These are phyloP conservation scores for Myriosclerotinia scirpicola DNA, from an alignment of 2,329 filamentous ascomycete genomes.

Conservation along the genomic window DNA sequence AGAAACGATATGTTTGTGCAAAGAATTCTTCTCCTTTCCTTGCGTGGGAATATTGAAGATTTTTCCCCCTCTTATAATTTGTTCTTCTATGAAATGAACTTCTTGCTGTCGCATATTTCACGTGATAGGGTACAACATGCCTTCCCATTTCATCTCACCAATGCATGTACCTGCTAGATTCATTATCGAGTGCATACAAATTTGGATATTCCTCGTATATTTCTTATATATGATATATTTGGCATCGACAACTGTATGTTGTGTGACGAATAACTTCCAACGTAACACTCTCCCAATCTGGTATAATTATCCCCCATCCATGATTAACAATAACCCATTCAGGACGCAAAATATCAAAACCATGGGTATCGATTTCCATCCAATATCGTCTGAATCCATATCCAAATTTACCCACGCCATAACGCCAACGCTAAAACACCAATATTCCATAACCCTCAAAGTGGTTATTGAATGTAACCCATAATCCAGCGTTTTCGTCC, in stretches of 20 bases:
- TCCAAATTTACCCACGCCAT: slow-evolving; percentile 1
- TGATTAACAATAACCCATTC: neutral
- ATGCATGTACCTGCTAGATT: neutral
- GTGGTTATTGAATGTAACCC: neutral
- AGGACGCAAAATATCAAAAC: slow-evolving; percentile 15
- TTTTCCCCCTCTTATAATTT: neutral
- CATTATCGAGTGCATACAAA: neutral
- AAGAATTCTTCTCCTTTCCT: neutral
- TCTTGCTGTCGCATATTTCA: neutral
- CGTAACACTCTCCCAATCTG: neutral
- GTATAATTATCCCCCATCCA: slow-evolving; percentile 2
- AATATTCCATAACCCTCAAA: neutral
- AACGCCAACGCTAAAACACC: slow-evolving; percentile 16
- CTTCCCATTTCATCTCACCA: slow-evolving; percentile 11
- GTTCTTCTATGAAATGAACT: neutral
- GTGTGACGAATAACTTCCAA: neutral
- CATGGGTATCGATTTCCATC: slow-evolving; percentile 17
- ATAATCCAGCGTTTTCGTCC: neutral
- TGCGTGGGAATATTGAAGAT: neutral
- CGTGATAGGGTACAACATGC: neutral
- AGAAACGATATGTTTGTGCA: neutral
- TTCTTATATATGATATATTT: neutral
- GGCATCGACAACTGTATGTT: neutral
- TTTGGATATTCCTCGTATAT: neutral
- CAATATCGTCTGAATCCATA: neutral